Base-by-base conservation (phyloP, 371 early-diverging fungal genomes). In the Polyrhizophydium stewartii region DNA sequence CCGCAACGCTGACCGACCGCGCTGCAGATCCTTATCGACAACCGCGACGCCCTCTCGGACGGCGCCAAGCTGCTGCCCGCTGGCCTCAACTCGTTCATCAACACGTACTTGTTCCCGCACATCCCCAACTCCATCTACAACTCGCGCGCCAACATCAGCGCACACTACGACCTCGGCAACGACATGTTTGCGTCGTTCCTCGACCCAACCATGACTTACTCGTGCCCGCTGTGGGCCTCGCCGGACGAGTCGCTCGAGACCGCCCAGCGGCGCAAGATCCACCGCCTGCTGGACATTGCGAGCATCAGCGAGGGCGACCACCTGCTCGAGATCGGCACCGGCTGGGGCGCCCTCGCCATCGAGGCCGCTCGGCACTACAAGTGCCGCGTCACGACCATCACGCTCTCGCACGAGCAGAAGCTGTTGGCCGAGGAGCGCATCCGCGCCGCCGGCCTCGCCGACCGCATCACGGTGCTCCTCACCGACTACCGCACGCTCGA, bases 81-180 rank as follows among this genome's bases (percentile, higher is more conserved):
- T 45, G 64, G 68, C 58, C 58, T 84, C 55, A 78, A 78, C 61
- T 40, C 55, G 30, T 21, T 79, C 17, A 38, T 75, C 57, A 75
- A 76, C 65, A 47, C 25, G 10, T 22, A 70, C n/a, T 28, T 73
- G 13, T 62, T 63, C 58, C 66, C 76, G 28, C 72, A 61, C 27
- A 75, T 82, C 47, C 76, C 80, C 28, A 85, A 86, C 68, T 75
- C 78, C 33, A 70, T 85, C 63, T 59, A 66, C 40, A 84, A 84
- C 62, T 56, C 79, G 1, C 60, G 78, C 21, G 58, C 56, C 68
- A 89, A 89, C 64, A 82, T 88, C 56, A 72, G 73, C 13, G 86
- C 87, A 7, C 88, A 88, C 71, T 88, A 88, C 65, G 89, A 89
- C 61, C 68, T 89, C 38, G 85, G 85, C 46, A 88, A 89, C 68